Base-by-base conservation (phyloP, 1,139 yeast genomes). In the Hyphopichia wangnamkhiaoensis region DNA sequence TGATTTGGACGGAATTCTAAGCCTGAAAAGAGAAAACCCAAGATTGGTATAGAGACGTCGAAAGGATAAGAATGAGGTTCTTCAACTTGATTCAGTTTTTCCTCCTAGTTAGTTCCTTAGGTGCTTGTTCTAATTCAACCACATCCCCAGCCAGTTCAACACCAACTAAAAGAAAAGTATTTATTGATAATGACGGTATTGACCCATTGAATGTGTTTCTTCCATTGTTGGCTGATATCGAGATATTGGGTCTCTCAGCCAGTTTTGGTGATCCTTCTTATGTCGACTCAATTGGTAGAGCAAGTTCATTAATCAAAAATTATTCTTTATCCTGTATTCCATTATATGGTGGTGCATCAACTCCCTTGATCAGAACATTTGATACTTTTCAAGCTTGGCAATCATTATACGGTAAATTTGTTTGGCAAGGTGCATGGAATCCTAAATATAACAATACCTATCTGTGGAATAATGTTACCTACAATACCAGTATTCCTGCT, bases 381-480 rank as follows among this genome's bases (percentile, higher is more conserved):
- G 63, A 65, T 14, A 65, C 71, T 20, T 68, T 68, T 57, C 63
- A 66, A 31, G 37, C 46, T 5, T 67, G 72, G 70, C 63, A 64
- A 50, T 48, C 50, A 5, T 48, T 68, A 33, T 67, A 55, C 41
- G 74, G 74, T 16, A 56, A 52, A 5, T 55, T 67, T 6, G 68
- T 63, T n/a, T 68, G 74, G 74, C 61, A 68, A 52, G 74, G 74
- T 44, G 71, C 62, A 14, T 67, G 53, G 51, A 52, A 59, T 20
- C 51, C 61, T n/a, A 31, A 20, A 14, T 67, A 67, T 40, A 48
- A 39, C 21, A 66, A 66, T 42, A 3, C 48, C 2, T 64, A 63
- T 47, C 39, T 52, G 23, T 60, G 63, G 63, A 54, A 49, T 31
- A 58, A 66, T 34, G 39, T 63, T 39, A 53, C 59, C 8, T 61